Percentiles rank a stretch among this genome's conserved stretches.
These are phyloP conservation scores for Westerdykella aurantiaca DNA, from an alignment of 2,329 filamentous ascomycete genomes.

Conservation along the genomic window DNA sequence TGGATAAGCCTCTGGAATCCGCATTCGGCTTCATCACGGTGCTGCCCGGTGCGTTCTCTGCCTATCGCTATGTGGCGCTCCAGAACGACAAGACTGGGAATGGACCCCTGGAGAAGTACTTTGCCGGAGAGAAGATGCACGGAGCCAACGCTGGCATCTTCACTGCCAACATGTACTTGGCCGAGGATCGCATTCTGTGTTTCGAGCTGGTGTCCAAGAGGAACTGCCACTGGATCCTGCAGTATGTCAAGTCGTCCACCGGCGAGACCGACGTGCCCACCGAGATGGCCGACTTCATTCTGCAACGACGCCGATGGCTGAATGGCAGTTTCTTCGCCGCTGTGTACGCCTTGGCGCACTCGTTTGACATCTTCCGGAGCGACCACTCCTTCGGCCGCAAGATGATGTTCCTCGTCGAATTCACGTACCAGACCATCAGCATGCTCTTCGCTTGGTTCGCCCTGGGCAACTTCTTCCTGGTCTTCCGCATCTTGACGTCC, in stretches of 20 bases:
- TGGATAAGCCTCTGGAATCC: conserved; percentile 95
- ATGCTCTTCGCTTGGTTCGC: conserved; percentile 99
- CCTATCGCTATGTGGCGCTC: conserved; percentile 87
- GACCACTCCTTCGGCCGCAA: conserved; percentile 85
- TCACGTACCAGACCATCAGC: conserved; percentile 87
- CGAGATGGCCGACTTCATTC: conserved; percentile 86
- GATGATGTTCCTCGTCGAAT: conserved; percentile 84
- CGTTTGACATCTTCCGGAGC: conserved; percentile 92
- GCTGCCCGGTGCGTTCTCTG: conserved; percentile 95
- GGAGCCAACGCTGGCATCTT: conserved; percentile 91
- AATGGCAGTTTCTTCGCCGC: conserved; percentile 98
- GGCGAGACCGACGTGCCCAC: conserved; percentile 97
- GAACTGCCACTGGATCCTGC: conserved; percentile 94
- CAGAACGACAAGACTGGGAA: conserved; percentile 96
- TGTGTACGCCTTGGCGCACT: conserved; percentile 89
- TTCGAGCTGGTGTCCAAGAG: conserved; percentile 97
- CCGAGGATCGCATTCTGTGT: conserved; percentile 96
- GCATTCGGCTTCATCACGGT: conserved; percentile 98
- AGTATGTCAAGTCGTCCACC: conserved; percentile 96
- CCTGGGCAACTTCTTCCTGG: conserved; percentile 97
- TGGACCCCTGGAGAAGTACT: conserved; percentile 93
- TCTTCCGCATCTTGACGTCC: conserved; percentile 92
- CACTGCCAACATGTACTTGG: conserved; percentile 98
- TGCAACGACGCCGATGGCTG: conserved; percentile 93
- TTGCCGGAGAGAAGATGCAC: conserved; percentile 93